Conservation (phyloP, 305 asterid species). For the Plantago coronopus region DNA sequence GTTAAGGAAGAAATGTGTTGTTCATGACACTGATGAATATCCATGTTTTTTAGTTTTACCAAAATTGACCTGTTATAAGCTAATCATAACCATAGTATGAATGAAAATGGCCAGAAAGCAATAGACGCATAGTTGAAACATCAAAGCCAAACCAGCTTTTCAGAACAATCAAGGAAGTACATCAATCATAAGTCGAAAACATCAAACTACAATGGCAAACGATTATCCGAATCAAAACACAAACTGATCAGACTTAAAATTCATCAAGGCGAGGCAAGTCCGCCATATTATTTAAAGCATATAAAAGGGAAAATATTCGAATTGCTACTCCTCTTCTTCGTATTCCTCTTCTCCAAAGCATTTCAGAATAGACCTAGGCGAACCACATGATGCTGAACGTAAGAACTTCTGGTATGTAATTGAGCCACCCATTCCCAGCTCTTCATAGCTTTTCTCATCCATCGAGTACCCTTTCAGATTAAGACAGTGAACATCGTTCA, state of each 20-base stretch:
- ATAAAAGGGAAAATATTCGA: neutral
- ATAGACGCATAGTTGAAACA: too few relatives aligned
- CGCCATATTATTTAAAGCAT: constrained; percentile 18
- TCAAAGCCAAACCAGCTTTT: too few relatives aligned
- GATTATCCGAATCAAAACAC: too few relatives aligned
- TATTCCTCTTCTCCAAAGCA: constrained; percentile 55
- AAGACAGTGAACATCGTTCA: constrained; percentile 23
- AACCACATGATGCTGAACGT: constrained; percentile 34
- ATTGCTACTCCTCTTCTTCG: constrained; percentile 53
- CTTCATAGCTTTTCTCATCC: constrained; percentile 40
- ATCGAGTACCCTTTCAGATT: constrained; percentile 42
- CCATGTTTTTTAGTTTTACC: too few relatives aligned
- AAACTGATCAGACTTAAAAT: neutral
- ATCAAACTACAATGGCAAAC: too few relatives aligned
- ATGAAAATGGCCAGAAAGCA: too few relatives aligned
- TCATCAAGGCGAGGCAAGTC: constrained; percentile 2
- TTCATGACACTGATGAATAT: too few relatives aligned
- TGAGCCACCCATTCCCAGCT: constrained; percentile 54
- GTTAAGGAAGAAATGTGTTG: too few relatives aligned
- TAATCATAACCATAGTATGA: too few relatives aligned
- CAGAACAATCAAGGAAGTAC: too few relatives aligned
- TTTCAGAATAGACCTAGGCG: constrained; percentile 67
- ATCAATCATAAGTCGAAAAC: too few relatives aligned
- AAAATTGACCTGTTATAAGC: too few relatives aligned
- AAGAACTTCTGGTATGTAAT: constrained; percentile 58